Conservation (phyloP, 257 asterid genomes). For the Echites panduratus region DNA sequence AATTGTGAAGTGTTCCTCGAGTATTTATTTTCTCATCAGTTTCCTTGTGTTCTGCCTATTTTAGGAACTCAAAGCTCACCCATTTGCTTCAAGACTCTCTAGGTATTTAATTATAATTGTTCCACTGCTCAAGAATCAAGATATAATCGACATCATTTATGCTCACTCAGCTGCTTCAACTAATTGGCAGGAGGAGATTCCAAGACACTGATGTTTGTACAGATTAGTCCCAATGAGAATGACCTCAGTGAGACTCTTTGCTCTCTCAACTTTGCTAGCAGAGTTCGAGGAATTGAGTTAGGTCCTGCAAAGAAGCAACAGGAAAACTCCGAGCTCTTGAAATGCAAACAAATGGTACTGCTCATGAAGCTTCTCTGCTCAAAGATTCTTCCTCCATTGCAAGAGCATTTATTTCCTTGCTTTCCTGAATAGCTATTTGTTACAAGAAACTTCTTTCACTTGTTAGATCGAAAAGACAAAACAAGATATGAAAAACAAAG, state of each 20-base stretch:
- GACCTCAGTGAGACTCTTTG: slow-evolving; percentile 85
- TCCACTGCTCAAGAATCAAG: neutral
- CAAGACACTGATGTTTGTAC: slow-evolving; percentile 92
- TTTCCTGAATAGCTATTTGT: neutral
- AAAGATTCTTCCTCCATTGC: neutral
- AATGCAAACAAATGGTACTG: slow-evolving; percentile 75
- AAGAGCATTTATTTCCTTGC: neutral
- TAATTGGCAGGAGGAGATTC: slow-evolving; percentile 81
- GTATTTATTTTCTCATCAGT: slow-evolving; percentile 13
- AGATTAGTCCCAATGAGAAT: slow-evolving; percentile 88
- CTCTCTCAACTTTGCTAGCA: slow-evolving; percentile 89
- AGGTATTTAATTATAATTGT: slow-evolving; percentile 38
- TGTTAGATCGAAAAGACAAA: slow-evolving; percentile 69
- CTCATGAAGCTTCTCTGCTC: slow-evolving; percentile 1
- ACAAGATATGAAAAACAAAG: slow-evolving; percentile 78
- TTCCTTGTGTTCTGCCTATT: slow-evolving; percentile 12
- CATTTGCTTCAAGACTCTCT: slow-evolving; percentile 98
- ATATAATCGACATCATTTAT: neutral
- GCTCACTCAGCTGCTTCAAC: neutral
- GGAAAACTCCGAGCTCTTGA: slow-evolving; percentile 72
- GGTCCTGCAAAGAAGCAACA: slow-evolving; percentile 95
- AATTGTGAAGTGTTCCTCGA: neutral
- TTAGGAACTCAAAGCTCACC: slow-evolving; percentile 94
- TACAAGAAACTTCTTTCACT: slow-evolving; percentile 4
- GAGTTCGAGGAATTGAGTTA: slow-evolving; percentile 91